Conservation (phyloP, 257 asterid genomes). For the Phtheirospermum japonicum region DNA sequence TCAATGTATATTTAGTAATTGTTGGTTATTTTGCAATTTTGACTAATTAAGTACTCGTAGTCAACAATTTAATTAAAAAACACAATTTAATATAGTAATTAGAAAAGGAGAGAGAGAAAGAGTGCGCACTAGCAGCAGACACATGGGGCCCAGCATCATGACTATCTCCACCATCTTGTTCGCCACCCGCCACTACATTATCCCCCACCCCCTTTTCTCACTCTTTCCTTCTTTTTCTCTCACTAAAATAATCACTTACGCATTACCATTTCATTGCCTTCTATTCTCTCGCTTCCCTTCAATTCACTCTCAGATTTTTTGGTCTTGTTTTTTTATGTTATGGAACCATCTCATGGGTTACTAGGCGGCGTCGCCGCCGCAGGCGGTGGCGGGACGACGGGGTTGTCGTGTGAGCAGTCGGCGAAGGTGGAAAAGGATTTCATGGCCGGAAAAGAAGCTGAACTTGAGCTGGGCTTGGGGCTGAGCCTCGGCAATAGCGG, state of each 20-base stretch:
- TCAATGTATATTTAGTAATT: too few relatives aligned
- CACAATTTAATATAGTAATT: too few relatives aligned
- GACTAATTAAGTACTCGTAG: too few relatives aligned
- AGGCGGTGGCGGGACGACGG: slow-evolving; percentile 22
- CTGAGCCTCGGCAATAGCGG: too few relatives aligned
- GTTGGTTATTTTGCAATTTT: too few relatives aligned
- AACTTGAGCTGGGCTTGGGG: slow-evolving; percentile 70
- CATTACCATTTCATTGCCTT: slow-evolving; percentile 10
- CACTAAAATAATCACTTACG: background rate
- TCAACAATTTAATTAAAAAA: too few relatives aligned
- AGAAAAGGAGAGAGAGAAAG: slow-evolving; percentile 16
- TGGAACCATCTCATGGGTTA: slow-evolving; percentile 58
- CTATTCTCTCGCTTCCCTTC: slow-evolving; percentile 2
- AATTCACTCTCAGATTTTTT: background rate
- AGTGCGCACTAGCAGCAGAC: slow-evolving; percentile 60
- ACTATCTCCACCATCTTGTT: slow-evolving; percentile 54
- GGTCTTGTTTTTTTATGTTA: slow-evolving; percentile 26
- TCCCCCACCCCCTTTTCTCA: slow-evolving; percentile 11
- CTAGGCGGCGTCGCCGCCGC: too few relatives aligned
- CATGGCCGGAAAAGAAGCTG: slow-evolving; percentile 38
- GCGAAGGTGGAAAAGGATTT: slow-evolving; percentile 25
- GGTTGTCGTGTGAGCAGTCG: slow-evolving; percentile 17
- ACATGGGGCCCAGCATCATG: slow-evolving; percentile 60
- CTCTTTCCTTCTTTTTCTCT: slow-evolving; percentile 9
- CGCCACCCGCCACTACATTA: slow-evolving; percentile 35